Percentiles rank a stretch among this genome's conserved stretches.
phyloP scores from a whole-genome alignment of 2,329 filamentous ascomycete species.

The Leptographium wingfieldii region DNA sequence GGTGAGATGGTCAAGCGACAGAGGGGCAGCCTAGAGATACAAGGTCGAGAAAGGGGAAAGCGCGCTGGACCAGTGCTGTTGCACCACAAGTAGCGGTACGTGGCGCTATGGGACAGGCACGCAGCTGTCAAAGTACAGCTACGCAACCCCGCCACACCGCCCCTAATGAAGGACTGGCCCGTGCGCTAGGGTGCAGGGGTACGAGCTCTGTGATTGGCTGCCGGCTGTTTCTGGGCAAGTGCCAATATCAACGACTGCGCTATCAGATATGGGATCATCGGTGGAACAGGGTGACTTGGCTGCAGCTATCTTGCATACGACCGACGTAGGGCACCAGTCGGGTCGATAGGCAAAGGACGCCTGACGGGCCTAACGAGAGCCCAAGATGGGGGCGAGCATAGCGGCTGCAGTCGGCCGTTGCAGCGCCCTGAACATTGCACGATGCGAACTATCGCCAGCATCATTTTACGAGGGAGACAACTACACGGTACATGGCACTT shows the following conservation, averaged over 20 bases:
- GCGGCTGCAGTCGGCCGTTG: too few relatives aligned
- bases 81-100: neutral
- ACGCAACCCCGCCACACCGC: neutral
- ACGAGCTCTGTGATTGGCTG: conserved; percentile 5
- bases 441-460: too few relatives aligned
- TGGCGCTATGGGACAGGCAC: neutral
- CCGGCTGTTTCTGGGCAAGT: neutral
- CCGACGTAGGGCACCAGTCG: too few relatives aligned
- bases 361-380: too few relatives aligned
- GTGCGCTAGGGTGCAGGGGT: conserved; percentile 10
- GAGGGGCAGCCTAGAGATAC: conserved; percentile 5
- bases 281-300: neutral
- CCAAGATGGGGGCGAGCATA: too few relatives aligned
- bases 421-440: too few relatives aligned
- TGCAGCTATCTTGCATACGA: too few relatives aligned
- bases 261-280: neutral
- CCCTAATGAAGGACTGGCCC: conserved; percentile 7
- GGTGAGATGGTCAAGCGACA: conserved; percentile 6
- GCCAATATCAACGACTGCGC: neutral
- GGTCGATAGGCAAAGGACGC: too few relatives aligned
- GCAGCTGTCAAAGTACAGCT: neutral
- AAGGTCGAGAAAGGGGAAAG: conserved; percentile 2
- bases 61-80: neutral
- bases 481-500: too few relatives aligned
- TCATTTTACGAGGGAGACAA: too few relatives aligned